Evolutionary conservation across 2,329 filamentous ascomycete species (phyloP).

Genomic region (Iodosphaeria phyllophila): DNA sequence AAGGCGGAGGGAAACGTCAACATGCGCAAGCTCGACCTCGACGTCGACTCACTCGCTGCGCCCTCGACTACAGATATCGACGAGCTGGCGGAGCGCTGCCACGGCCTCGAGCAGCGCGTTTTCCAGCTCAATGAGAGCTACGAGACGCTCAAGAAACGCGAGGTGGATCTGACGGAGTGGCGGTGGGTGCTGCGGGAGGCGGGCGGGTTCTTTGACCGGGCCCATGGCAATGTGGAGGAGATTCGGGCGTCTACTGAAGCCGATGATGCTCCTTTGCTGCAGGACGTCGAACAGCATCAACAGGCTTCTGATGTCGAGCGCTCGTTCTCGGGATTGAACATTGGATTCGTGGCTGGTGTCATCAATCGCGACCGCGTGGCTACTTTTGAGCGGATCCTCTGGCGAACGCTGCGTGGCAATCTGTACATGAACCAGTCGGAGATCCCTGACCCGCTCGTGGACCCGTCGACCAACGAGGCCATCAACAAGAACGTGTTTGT

Average conservation of each 20-base stretch:
- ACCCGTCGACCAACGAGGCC: constrained; percentile 81
- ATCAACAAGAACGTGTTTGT: constrained; percentile 97
- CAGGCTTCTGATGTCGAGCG: constrained; percentile 51
- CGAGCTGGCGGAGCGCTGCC: constrained; percentile 79
- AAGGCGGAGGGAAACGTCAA: constrained; percentile 74
- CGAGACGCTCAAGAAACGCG: constrained; percentile 92
- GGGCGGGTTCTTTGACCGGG: constrained; percentile 91
- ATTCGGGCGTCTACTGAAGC: constrained; percentile 80
- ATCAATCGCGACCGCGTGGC: constrained; percentile 85
- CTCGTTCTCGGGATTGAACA: constrained; percentile 95
- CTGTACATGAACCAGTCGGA: constrained; percentile 99
- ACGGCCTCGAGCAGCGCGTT: constrained; percentile 81
- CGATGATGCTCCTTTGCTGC: constrained; percentile 82
- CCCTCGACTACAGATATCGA: constrained; percentile 92
- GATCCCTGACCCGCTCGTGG: constrained; percentile 81
- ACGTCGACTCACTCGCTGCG: constrained; percentile 67
- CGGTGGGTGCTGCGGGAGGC: constrained; percentile 94
- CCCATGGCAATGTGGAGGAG: constrained; percentile 90
- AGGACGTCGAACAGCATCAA: constrained; percentile 75
- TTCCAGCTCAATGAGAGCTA: constrained; percentile 93
- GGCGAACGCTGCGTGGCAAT: constrained; percentile 92
- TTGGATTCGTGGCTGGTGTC: constrained; percentile 93
- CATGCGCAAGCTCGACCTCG: constrained; percentile 80
- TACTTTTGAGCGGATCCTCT: constrained; percentile 91
- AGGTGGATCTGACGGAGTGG: constrained; percentile 95